These are phyloP conservation scores for Cryptococcus sp. DNA, from an alignment of 1,284 basidiomycete species.

Conservation along the genomic window DNA sequence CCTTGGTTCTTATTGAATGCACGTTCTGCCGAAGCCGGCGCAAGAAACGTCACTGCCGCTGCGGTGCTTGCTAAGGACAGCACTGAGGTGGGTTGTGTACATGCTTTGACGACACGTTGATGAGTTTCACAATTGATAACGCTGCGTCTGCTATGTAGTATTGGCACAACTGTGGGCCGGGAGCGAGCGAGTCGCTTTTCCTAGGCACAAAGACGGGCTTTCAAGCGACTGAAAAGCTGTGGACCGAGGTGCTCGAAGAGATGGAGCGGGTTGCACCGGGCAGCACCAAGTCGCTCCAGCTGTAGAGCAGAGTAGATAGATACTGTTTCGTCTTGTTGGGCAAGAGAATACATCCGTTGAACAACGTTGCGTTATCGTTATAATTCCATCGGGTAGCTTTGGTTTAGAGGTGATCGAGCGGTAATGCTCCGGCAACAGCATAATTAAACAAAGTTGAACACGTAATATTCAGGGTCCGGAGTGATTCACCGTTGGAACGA, in stretches of 20 bases:
- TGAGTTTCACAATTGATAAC: no score
- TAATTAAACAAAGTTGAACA: no score
- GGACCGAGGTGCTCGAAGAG: background rate
- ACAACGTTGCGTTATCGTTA: no score
- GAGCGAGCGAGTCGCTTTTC: background rate
- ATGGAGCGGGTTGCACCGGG: background rate
- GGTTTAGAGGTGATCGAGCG: no score
- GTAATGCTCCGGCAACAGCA: no score
- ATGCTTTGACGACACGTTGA: no score
- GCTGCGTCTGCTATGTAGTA: background rate
- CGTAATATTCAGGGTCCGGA: no score
- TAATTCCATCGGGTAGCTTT: no score
- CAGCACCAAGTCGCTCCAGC: background rate
- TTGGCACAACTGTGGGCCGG: background rate
- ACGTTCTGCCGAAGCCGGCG: slow-evolving; percentile 8
- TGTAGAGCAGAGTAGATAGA: background rate
- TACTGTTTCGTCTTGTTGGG: no score
- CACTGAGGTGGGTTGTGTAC: slow-evolving; percentile 11
- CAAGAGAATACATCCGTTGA: no score
- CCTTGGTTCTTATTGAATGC: slow-evolving; percentile 6
- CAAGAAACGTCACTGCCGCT: slow-evolving; percentile 12
- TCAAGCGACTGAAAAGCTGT: background rate
- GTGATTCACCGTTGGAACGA: no score
- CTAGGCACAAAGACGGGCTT: background rate
- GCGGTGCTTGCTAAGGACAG: slow-evolving; percentile 6